Percentiles rank a stretch among this genome's conserved stretches.
phyloP scores from a whole-genome alignment of 169 alveolate genomes.

The Eimeria tenella region DNA sequence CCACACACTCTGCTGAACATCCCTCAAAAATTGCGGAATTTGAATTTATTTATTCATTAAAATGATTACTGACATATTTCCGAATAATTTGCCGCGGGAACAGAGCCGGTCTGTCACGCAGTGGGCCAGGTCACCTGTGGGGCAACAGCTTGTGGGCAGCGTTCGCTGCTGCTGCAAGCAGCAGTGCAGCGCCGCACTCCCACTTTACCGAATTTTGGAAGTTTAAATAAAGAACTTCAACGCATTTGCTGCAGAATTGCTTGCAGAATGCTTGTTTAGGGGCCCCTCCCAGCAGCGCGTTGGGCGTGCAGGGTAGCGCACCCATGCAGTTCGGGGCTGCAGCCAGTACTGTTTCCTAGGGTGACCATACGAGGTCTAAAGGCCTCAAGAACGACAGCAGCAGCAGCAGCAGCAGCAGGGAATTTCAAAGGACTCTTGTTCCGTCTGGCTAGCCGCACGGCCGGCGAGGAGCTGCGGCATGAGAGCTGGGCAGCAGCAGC shows the following conservation, averaged over 20 bases:
- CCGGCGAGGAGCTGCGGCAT: conserved; percentile 14
- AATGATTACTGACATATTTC: too few relatives aligned
- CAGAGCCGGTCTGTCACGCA: too few relatives aligned
- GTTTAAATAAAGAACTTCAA: too few relatives aligned
- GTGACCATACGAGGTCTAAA: not conserved
- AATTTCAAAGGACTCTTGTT: conserved; percentile 32
- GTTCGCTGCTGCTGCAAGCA: too few relatives aligned
- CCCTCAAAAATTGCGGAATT: too few relatives aligned
- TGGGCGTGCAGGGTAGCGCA: conserved; percentile 52
- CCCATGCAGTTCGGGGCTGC: conserved; percentile 64
- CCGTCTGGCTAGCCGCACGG: conserved; percentile 42
- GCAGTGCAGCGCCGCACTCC: too few relatives aligned
- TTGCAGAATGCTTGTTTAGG: not conserved
- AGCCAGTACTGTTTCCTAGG: not conserved
- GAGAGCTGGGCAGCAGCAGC: not conserved
- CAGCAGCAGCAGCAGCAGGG: conserved; percentile 6
- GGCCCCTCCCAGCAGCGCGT: conserved; percentile 29
- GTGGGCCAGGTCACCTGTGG: conserved; percentile 33
- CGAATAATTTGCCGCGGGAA: too few relatives aligned
- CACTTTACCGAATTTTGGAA: too few relatives aligned
- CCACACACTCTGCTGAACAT: too few relatives aligned
- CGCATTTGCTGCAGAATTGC: too few relatives aligned
- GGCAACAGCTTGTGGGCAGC: not conserved
- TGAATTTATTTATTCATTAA: too few relatives aligned
- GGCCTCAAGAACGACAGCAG: not conserved